Percentiles rank a stretch among this genome's conserved stretches.
These are phyloP conservation scores for Tephrocybe sp. DNA, from an alignment of 768 basidiomycete species.

Conservation along the genomic window DNA sequence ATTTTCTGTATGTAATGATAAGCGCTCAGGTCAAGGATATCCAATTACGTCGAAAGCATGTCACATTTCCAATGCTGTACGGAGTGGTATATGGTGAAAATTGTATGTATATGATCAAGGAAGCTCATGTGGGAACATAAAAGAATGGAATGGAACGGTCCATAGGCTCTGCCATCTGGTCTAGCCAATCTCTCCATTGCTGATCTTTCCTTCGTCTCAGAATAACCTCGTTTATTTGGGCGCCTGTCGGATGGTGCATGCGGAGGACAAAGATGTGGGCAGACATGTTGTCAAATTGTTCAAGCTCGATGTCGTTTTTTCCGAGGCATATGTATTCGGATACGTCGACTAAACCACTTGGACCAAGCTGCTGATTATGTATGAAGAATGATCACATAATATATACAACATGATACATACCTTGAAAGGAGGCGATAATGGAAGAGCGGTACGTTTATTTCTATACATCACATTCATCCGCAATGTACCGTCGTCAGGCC, in stretches of 20 bases:
- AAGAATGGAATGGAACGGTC: conserved; percentile 21
- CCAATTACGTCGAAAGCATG: too few species aligned
- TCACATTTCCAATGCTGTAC: too few species aligned
- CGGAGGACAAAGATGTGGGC: conserved; percentile 46
- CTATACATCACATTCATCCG: conserved; percentile 34
- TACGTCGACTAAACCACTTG: conserved; percentile 51
- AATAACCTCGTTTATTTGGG: conserved; percentile 39
- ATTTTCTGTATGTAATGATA: too few species aligned
- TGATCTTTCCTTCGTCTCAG: conserved; percentile 29
- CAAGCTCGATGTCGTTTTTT: conserved; percentile 42
- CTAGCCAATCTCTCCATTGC: conserved; percentile 44
- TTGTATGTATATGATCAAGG: too few species aligned
- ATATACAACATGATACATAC: conserved; percentile 22
- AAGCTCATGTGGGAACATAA: too few species aligned
- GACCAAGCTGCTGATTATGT: conserved; percentile 35
- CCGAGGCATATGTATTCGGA: conserved; percentile 43
- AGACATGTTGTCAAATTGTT: conserved; percentile 43
- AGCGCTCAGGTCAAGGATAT: too few species aligned
- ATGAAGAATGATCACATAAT: background rate
- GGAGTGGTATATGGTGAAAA: too few species aligned
- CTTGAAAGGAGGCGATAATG: conserved; percentile 42
- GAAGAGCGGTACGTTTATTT: conserved; percentile 27
- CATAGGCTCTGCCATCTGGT: conserved; percentile 31
- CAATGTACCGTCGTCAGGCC: conserved; percentile 41
- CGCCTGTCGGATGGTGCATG: conserved; percentile 47